Base-by-base conservation (phyloP, 1,284 basidiomycete genomes). In the Agaricales sp. region DNA sequence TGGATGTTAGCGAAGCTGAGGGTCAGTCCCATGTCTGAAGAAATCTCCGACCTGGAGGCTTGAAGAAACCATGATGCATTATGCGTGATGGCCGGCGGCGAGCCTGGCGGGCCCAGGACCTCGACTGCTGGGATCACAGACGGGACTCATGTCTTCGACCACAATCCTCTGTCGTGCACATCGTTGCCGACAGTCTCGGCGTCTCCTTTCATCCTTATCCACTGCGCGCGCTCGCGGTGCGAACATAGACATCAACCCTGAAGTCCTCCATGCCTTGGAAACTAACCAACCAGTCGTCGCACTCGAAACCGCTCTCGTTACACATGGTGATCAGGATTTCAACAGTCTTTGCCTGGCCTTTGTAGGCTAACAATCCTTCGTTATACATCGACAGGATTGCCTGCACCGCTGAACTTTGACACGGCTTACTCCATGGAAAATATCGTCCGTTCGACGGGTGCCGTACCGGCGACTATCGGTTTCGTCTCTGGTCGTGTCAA, bases 391-490 rank as follows among this genome's bases (percentile, higher is more conserved):
- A 43, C 20, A 16, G 20, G 13, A 43, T 19, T 43, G 8, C 41
- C 41, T 43, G 13, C 41, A 11, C 20, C 41, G 11, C 8, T 19
- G 11, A 96, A 93, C 59, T 66, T 87, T 14, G 70, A 82, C 25
- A 83, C 88, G 13, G 85, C 90, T 0, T 68, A 69, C 20, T 82
- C 83, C 4, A 72, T 94, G 16, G 92, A 96, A 63, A 62, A 63
- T 8, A 86, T 91, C 49, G 82, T 98, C n/a, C 74, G 89, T 54
- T 73, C 75, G 4, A 77, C 78, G 26, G 87, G 87, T 2, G 83
- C 84, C 6, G 73, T 87, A 13, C 96, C 96, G 1, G 94, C 95
- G 0, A 97, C 94, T 0, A 88, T 98, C 52, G 95, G 87, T 2
- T 65, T 99, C 38, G 71, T 98, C 26, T 74, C 74, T 24, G 95